Percentiles rank a stretch among this genome's conserved stretches.
phyloP scores from a whole-genome alignment of 345 rosid genomes.

The Fremontodendron californicum region DNA sequence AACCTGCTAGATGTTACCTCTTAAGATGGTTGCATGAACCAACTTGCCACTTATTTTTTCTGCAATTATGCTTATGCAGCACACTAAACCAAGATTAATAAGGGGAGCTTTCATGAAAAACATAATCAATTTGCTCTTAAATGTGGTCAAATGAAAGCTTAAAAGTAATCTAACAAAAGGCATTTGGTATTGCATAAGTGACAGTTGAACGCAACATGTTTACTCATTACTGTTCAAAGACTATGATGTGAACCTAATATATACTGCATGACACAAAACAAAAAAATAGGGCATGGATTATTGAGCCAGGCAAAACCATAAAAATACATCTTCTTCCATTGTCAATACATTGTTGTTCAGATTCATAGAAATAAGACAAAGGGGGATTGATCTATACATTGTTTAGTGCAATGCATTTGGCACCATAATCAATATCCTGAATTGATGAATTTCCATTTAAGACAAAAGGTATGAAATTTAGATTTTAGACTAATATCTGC shows the following conservation, averaged over 20 bases:
- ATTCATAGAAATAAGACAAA: background rate
- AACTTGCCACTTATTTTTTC: background rate
- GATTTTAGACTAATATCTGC: background rate
- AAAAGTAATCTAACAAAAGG: background rate
- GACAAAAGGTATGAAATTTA: background rate
- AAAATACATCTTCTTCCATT: background rate
- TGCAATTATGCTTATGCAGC: background rate
- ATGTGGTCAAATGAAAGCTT: background rate
- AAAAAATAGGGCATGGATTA: background rate
- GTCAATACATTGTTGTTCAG: background rate
- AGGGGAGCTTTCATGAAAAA: background rate
- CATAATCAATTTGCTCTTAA: background rate
- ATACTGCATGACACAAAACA: background rate
- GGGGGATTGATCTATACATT: background rate
- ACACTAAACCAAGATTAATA: background rate
- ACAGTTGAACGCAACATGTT: background rate
- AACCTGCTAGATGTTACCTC: too few relatives aligned
- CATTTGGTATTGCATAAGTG: background rate
- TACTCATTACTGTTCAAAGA: conserved; percentile 4
- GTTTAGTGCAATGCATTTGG: background rate
- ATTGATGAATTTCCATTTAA: too few relatives aligned
- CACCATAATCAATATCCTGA: background rate
- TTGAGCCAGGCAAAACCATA: background rate
- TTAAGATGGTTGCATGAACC: too few relatives aligned
- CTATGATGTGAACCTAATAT: background rate